Percentiles rank a stretch among this genome's conserved stretches.
Evolutionary conservation across 805 yeast species (phyloP).

Genomic region (Spathaspora gorwiae): DNA sequence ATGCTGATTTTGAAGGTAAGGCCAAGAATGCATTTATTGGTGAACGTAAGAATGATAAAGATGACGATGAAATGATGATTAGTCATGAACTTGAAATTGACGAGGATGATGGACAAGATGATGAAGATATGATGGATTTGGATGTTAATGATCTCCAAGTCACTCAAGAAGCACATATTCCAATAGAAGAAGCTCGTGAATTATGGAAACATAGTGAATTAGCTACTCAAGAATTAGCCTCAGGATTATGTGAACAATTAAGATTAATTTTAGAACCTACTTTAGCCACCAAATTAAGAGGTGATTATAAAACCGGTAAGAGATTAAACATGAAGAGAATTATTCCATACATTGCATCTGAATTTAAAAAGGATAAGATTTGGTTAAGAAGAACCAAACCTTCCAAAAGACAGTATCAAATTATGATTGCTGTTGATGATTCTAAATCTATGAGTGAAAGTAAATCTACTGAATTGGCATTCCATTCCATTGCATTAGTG

Average conservation of each 20-base stretch:
- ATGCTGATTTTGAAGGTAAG: slow-evolving; percentile 47
- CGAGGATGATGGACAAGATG: slow-evolving; percentile 14
- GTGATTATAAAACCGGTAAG: slow-evolving; percentile 97
- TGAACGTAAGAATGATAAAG: slow-evolving; percentile 33
- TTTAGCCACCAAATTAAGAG: slow-evolving; percentile 86
- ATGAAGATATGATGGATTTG: slow-evolving; percentile 11
- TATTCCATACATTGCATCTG: slow-evolving; percentile 96
- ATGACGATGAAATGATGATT: slow-evolving; percentile 12
- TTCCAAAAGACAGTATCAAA: slow-evolving; percentile 93
- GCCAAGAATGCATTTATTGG: slow-evolving; percentile 49
- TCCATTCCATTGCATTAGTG: slow-evolving; percentile 89
- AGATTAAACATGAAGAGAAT: slow-evolving; percentile 95
- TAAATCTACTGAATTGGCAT: slow-evolving; percentile 83
- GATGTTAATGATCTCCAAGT: slow-evolving; percentile 9
- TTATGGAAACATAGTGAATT: slow-evolving; percentile 81
- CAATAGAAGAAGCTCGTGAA: slow-evolving; percentile 62
- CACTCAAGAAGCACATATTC: slow-evolving; percentile 41
- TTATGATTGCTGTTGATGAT: slow-evolving; percentile 96
- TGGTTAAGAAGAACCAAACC: slow-evolving; percentile 98
- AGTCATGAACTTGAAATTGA: slow-evolving; percentile 9
- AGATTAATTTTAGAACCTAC: slow-evolving; percentile 94
- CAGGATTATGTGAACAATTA: slow-evolving; percentile 86
- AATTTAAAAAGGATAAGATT: slow-evolving; percentile 94
- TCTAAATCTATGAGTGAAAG: slow-evolving; percentile 97
- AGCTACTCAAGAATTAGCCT: slow-evolving; percentile 82